phyloP scores from a whole-genome alignment of 1,139 yeast genomes.

The Zygotorulaspora mrakii region DNA sequence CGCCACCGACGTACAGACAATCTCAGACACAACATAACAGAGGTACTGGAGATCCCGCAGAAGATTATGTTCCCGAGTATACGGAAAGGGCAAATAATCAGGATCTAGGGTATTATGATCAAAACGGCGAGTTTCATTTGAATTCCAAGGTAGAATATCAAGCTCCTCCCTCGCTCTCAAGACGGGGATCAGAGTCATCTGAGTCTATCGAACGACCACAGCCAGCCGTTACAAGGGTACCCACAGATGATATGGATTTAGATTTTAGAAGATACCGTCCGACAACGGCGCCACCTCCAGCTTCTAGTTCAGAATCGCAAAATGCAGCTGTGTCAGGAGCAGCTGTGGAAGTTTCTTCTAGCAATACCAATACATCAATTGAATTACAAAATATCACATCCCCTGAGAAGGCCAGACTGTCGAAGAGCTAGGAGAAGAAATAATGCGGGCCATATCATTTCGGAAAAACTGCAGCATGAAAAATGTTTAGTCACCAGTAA shows the following conservation, averaged over 20 bases:
- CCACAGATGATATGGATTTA: conserved; percentile 11
- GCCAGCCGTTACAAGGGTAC: conserved; percentile 16
- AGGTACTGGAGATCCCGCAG: conserved; percentile 38
- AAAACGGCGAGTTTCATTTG: conserved; percentile 52
- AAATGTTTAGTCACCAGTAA: too few relatives aligned
- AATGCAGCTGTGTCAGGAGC: conserved; percentile 2
- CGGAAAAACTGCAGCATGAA: too few relatives aligned
- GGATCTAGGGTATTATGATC: conserved; percentile 81
- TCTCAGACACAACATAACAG: conserved; percentile 60
- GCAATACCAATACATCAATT: conserved; percentile 6
- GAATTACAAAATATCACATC: conserved; percentile 11
- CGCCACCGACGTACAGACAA: conserved; percentile 82
- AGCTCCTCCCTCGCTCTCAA: conserved; percentile 25
- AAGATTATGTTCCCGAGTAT: conserved; percentile 59
- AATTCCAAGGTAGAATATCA: conserved; percentile 25
- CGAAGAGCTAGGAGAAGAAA: conserved; percentile 1
- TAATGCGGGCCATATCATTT: too few relatives aligned
- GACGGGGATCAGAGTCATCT: conserved; percentile 14
- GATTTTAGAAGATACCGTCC: conserved; percentile 19
- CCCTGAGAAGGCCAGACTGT: conserved; percentile 13
- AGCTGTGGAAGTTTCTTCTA: neutral
- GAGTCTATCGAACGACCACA: conserved; percentile 14
- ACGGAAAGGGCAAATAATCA: conserved; percentile 60
- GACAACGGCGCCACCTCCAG: conserved; percentile 12
- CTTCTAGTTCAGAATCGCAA: neutral